A percentile compares a stretch with the other conserved stretches of the same genome.
Conservation (phyloP, 495 filamentous ascomycete genomes). For the Penicillium argentinense region DNA sequence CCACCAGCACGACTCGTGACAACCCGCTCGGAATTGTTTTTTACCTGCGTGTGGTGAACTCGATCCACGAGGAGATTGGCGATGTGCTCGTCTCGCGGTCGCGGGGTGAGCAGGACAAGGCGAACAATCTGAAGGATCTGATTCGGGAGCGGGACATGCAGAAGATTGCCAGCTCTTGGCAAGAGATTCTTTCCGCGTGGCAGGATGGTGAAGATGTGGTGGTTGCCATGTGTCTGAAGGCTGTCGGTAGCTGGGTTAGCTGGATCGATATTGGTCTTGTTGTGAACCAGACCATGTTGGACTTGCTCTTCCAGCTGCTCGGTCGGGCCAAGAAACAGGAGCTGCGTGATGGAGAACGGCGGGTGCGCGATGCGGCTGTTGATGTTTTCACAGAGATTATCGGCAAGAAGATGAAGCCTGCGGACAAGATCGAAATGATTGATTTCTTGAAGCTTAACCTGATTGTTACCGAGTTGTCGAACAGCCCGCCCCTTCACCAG, state of each 20-base stretch:
- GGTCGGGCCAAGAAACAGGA: slow-evolving; percentile 57
- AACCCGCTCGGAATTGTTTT: slow-evolving; percentile 77
- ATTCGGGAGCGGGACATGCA: slow-evolving; percentile 79
- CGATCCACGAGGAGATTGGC: slow-evolving; percentile 96
- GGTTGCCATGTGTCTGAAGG: slow-evolving; percentile 82
- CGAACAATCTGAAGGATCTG: slow-evolving; percentile 84
- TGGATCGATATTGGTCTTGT: slow-evolving; percentile 96
- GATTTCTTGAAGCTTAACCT: slow-evolving; percentile 79
- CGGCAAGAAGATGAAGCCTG: slow-evolving; percentile 93
- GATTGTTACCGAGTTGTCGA: slow-evolving; percentile 78
- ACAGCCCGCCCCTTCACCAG: slow-evolving; percentile 73
- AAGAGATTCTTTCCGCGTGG: slow-evolving; percentile 84
- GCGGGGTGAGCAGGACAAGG: slow-evolving; percentile 70
- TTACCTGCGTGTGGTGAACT: slow-evolving; percentile 82
- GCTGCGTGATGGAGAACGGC: slow-evolving; percentile 58
- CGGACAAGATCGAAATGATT: slow-evolving; percentile 93
- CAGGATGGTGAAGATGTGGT: slow-evolving; percentile 68
- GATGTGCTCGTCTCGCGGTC: slow-evolving; percentile 81
- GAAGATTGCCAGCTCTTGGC: slow-evolving; percentile 86
- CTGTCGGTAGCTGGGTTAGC: slow-evolving; percentile 91
- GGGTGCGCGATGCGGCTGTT: slow-evolving; percentile 81
- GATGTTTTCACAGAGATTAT: slow-evolving; percentile 94
- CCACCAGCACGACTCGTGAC: slow-evolving; percentile 54
- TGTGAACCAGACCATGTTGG: slow-evolving; percentile 83
- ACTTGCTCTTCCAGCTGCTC: slow-evolving; percentile 76